These are phyloP conservation scores for Fusarium sp. DNA, from an alignment of 2,329 filamentous ascomycete genomes.

Conservation along the genomic window DNA sequence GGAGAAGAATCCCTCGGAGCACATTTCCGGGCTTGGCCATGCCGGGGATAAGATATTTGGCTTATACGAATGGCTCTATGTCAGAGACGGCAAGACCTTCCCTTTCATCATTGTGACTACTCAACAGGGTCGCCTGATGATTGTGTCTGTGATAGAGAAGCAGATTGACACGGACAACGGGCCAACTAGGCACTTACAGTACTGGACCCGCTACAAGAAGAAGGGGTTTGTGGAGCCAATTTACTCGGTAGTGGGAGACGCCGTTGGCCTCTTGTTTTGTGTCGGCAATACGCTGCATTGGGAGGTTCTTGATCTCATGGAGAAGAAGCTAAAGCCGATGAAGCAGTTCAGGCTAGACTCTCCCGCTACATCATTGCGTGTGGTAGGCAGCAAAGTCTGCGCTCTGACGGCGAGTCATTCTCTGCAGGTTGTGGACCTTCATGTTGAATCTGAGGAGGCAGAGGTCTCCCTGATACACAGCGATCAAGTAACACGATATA, in stretches of 20 bases:
- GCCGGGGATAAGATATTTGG: conserved; percentile 72
- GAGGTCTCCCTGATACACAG: conserved; percentile 61
- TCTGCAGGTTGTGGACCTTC: conserved; percentile 68
- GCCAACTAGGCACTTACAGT: conserved; percentile 57
- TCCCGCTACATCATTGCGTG: conserved; percentile 64
- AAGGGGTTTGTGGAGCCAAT: conserved; percentile 65
- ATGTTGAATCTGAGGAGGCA: conserved; percentile 53
- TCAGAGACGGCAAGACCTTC: conserved; percentile 71
- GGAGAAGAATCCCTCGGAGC: conserved; percentile 59
- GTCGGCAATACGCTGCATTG: conserved; percentile 69
- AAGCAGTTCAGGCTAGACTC: conserved; percentile 68
- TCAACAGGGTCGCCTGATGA: conserved; percentile 67
- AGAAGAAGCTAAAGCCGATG: conserved; percentile 66
- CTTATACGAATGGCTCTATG: conserved; percentile 76
- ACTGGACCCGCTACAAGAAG: conserved; percentile 69
- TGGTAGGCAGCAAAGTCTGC: conserved; percentile 64
- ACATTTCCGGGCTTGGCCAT: conserved; percentile 71
- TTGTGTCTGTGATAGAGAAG: conserved; percentile 65
- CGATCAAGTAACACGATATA: conserved; percentile 62
- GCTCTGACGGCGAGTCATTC: conserved; percentile 71
- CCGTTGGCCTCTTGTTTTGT: conserved; percentile 71
- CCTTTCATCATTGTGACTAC: conserved; percentile 75
- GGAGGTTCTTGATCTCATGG: conserved; percentile 66
- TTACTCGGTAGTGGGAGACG: conserved; percentile 69
- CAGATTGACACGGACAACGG: conserved; percentile 34